Evolutionary conservation across 768 basidiomycete species (phyloP), one percentile per base, ranked within the genome.

Genomic region (Jaapia argillacea): DNA sequence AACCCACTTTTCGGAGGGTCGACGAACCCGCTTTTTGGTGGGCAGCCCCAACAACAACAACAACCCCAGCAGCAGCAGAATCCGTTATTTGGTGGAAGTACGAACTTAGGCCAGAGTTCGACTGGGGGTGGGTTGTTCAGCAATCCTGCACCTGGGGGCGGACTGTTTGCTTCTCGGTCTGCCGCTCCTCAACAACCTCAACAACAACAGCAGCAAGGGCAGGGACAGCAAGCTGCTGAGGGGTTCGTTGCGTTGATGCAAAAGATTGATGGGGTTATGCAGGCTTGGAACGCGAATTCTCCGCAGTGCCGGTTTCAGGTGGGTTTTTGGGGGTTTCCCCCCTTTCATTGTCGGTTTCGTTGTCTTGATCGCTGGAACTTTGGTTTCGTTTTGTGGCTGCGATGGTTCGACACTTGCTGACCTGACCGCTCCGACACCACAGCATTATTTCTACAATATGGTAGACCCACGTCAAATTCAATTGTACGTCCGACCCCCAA

Each of bases 401-500:
- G 5, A 18, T 36, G 16, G 2, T 14, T 36, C n/a, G n/a, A n/a
- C n/a, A n/a, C n/a, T n/a, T n/a, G n/a, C n/a, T 24, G 45, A 7
- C 4, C 14, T 16, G 36, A 16, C 14, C 27, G 20, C 4, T n/a
- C n/a, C n/a, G n/a, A n/a, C n/a, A n/a, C n/a, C n/a, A n/a, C 43
- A 90, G 87, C 75, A 86, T 49, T 77, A 76, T 49, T 92, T 92
- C 51, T 91, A 92, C 58, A 91, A 90, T 52, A 64, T 86, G 12
- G 85, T 90, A 3, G 78, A 84, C 51, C 84, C 85, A 0, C 66
- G 64, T 4, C 70, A 80, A 50, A 75, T 84, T 2, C 67, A 64
- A 22, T 51, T 79, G 41, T 92, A 85, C 48, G 79, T 74, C 5
- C 77, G 84, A 13, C 88, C 89, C 10, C 58, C 68, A 12, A 86